Conservation (phyloP, 1,284 basidiomycete species). For the Rhodofomes roseus region DNA sequence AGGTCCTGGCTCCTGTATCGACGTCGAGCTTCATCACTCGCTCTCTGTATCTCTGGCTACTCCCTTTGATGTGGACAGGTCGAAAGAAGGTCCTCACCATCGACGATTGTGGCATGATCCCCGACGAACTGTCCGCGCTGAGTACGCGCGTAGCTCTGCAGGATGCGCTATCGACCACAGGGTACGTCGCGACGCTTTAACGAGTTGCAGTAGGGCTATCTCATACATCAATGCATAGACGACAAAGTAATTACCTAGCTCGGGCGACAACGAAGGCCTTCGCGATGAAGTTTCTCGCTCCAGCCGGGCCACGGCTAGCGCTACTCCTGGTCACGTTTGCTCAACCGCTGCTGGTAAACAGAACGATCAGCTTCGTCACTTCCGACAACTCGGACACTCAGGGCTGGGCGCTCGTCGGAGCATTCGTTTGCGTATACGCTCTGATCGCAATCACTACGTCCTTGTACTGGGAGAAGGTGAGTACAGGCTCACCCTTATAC, state of each 20-base stretch:
- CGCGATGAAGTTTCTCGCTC: neutral
- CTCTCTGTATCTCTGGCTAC: neutral
- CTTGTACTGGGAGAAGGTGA: neutral
- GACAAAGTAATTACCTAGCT: neutral
- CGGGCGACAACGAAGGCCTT: neutral
- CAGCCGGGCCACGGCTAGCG: neutral
- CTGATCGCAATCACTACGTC: neutral
- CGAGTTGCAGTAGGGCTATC: no score
- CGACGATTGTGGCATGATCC: neutral
- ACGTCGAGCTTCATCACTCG: neutral
- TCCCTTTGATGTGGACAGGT: neutral
- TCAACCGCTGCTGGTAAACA: neutral
- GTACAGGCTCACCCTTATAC: neutral
- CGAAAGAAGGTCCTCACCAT: neutral
- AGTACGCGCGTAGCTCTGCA: neutral
- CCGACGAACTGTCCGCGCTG: neutral
- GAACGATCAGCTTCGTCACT: neutral
- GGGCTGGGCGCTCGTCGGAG: neutral
- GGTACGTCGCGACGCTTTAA: neutral
- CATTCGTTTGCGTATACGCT: neutral
- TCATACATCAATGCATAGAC: neutral
- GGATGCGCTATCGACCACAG: neutral
- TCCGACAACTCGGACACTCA: neutral
- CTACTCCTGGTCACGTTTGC: neutral
- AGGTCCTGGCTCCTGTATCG: neutral